These are phyloP conservation scores for Tricharina praecox DNA, from an alignment of 495 filamentous ascomycete genomes.

Conservation along the genomic window DNA sequence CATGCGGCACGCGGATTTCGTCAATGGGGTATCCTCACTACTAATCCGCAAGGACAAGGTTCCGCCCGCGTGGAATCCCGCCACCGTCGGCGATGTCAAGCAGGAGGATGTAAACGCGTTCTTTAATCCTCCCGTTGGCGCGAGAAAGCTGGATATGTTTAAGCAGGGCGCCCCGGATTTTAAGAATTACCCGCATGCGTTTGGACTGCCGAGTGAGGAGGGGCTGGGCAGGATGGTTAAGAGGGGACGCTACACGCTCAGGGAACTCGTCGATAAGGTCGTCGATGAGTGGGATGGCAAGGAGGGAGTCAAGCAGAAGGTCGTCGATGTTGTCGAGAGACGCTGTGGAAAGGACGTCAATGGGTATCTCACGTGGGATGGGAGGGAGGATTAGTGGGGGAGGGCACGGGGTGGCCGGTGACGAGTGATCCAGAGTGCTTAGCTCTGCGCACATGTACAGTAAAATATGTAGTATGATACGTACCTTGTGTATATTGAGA, in stretches of 20 bases:
- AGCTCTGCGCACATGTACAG: too few relatives aligned
- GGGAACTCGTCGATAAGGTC: conserved; percentile 36
- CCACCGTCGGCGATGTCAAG: conserved; percentile 40
- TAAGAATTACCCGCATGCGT: conserved; percentile 48
- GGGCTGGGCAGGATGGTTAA: conserved; percentile 43
- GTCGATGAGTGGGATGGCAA: conserved; percentile 32
- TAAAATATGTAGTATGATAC: too few relatives aligned
- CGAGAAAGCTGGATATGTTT: conserved; percentile 37
- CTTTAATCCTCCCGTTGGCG: conserved; percentile 31
- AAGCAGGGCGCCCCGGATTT: conserved; percentile 35
- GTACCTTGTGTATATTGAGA: too few relatives aligned
- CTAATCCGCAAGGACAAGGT: conserved; percentile 51
- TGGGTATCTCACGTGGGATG: conserved; percentile 3
- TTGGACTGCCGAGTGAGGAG: conserved; percentile 59
- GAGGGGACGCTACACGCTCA: conserved; percentile 25
- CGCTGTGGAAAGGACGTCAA: conserved; percentile 30
- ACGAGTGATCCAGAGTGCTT: too few relatives aligned
- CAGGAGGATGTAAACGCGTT: conserved; percentile 45
- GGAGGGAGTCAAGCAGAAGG: conserved; percentile 40
- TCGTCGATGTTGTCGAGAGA: conserved; percentile 39
- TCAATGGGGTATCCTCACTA: conserved; percentile 61
- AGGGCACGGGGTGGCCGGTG: too few relatives aligned
- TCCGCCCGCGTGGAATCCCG: conserved; percentile 45
- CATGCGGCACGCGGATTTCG: conserved; percentile 78
- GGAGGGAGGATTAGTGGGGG: conserved; percentile 13